Evolutionary conservation across 2,329 filamentous ascomycete species (phyloP).

Genomic region (Colletotrichum eremochloae): DNA sequence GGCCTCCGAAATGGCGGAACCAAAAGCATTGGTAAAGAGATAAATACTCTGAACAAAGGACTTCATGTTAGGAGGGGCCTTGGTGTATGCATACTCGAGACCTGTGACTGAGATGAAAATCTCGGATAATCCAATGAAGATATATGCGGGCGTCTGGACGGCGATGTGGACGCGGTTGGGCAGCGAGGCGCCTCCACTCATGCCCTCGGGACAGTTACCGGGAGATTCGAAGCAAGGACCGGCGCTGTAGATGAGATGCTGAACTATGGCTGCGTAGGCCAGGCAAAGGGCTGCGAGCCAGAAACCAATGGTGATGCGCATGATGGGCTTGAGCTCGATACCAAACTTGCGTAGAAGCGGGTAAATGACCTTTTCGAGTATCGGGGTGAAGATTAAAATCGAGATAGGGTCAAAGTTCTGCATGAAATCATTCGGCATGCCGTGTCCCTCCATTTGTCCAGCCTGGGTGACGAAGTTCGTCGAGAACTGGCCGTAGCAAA

Average conservation of each 20-base stretch:
- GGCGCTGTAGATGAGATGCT: conserved; percentile 70
- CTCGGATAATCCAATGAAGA: conserved; percentile 70
- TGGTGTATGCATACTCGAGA: conserved; percentile 80
- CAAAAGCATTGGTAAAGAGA: conserved; percentile 70
- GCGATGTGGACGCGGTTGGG: conserved; percentile 66
- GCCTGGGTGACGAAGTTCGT: conserved; percentile 76
- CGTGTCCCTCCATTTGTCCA: conserved; percentile 68
- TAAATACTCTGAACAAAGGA: conserved; percentile 72
- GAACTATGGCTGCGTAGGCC: conserved; percentile 70
- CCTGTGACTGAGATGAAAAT: conserved; percentile 77
- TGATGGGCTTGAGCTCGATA: conserved; percentile 74
- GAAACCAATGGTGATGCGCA: conserved; percentile 76
- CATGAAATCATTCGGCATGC: conserved; percentile 78
- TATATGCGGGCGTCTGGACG: conserved; percentile 66
- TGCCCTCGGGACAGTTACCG: conserved; percentile 51
- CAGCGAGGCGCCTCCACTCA: conserved; percentile 49
- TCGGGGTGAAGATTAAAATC: conserved; percentile 72
- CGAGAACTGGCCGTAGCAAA: conserved; percentile 77
- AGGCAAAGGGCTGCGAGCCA: conserved; percentile 66
- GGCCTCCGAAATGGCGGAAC: conserved; percentile 71
- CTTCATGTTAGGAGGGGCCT: conserved; percentile 78
- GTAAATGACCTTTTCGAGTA: conserved; percentile 62
- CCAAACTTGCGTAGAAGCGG: conserved; percentile 68
- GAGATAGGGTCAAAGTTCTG: conserved; percentile 78
- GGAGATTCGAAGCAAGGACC: conserved; percentile 65